Percentiles rank a stretch among this genome's conserved stretches.
These are phyloP conservation scores for Neofusicoccum kwambonambiense DNA, from an alignment of 2,329 filamentous ascomycete genomes.

Conservation along the genomic window DNA sequence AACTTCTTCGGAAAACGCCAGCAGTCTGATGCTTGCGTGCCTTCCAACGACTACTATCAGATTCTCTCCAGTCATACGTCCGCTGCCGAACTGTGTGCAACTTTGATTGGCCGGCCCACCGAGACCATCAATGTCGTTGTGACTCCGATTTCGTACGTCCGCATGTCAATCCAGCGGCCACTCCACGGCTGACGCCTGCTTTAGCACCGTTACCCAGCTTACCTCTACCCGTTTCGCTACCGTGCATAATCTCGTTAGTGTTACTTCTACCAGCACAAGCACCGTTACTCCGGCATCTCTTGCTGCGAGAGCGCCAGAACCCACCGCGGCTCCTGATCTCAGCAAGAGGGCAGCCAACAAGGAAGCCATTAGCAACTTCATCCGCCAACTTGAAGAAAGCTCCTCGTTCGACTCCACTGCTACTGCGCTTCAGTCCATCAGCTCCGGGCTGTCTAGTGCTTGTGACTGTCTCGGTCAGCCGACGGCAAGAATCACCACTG, in stretches of 20 bases:
- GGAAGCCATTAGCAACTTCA: constrained; percentile 25
- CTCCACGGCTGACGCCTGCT: constrained; percentile 15
- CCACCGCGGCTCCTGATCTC: constrained; percentile 21
- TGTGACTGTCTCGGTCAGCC: constrained; percentile 34
- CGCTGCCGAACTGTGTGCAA: background rate
- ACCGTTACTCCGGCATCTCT: constrained; percentile 22
- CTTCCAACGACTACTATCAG: constrained; percentile 16
- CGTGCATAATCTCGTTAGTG: constrained; percentile 24
- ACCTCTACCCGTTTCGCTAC: constrained; percentile 24
- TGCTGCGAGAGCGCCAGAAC: background rate
- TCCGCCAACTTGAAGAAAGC: constrained; percentile 18
- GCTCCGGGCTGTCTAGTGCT: constrained; percentile 28
- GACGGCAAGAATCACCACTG: constrained; percentile 28
- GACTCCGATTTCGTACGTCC: constrained; percentile 28
- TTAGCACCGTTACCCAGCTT: constrained; percentile 24
- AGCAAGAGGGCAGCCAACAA: constrained; percentile 22
- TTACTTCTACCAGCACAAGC: constrained; percentile 25
- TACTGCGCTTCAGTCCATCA: constrained; percentile 23
- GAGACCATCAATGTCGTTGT: constrained; percentile 25
- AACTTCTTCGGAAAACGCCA: constrained; percentile 13
- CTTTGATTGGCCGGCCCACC: constrained; percentile 27
- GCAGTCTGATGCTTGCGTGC: constrained; percentile 2
- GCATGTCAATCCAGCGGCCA: background rate
- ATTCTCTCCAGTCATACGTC: background rate
- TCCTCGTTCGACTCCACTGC: constrained; percentile 17